Conservation (phyloP, 108 stramenopile species). For the Conticribra guillardii region DNA sequence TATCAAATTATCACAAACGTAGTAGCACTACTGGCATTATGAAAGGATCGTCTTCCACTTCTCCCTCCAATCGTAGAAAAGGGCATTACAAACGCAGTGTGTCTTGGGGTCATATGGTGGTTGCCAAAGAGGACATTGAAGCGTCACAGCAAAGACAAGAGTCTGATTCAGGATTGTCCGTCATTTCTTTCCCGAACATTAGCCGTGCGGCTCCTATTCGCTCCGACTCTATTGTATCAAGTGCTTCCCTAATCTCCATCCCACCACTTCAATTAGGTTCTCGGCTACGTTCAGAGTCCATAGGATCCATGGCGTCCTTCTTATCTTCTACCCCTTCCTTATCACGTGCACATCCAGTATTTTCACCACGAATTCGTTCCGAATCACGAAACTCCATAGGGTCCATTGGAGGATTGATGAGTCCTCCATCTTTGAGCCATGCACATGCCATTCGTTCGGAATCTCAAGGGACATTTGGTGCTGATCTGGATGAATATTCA, state of each 20-base stretch:
- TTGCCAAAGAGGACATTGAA: slow-evolving; percentile 27
- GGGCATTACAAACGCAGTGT: slow-evolving; percentile 42
- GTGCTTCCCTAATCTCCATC: slow-evolving; percentile 15
- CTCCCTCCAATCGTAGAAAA: slow-evolving; percentile 16
- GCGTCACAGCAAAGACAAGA: slow-evolving; percentile 9
- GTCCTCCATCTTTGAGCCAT: slow-evolving; percentile 20
- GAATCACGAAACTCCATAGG: too few relatives aligned
- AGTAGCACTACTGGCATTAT: slow-evolving; percentile 44
- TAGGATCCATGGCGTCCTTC: slow-evolving; percentile 24
- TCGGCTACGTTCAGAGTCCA: slow-evolving; percentile 47
- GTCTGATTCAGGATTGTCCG: slow-evolving; percentile 26
- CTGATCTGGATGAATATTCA: slow-evolving; percentile 28
- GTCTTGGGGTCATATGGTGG: slow-evolving; percentile 43
- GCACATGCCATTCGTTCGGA: slow-evolving; percentile 38
- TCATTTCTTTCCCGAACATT: slow-evolving; percentile 50
- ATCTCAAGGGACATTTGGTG: slow-evolving; percentile 24
- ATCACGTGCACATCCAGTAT: slow-evolving; percentile 27
- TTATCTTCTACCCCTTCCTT: slow-evolving; percentile 22
- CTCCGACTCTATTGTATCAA: slow-evolving; percentile 45
- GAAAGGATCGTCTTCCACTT: slow-evolving; percentile 28
- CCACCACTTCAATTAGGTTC: slow-evolving; percentile 31
- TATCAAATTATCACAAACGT: slow-evolving; percentile 12
- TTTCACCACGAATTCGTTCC: slow-evolving; percentile 29
- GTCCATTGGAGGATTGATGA: too few relatives aligned
- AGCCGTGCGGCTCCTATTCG: slow-evolving; percentile 41